Evolutionary conservation across 2,329 filamentous ascomycete genomes (phyloP).

Genomic region (Colletotrichum zoysiae): DNA sequence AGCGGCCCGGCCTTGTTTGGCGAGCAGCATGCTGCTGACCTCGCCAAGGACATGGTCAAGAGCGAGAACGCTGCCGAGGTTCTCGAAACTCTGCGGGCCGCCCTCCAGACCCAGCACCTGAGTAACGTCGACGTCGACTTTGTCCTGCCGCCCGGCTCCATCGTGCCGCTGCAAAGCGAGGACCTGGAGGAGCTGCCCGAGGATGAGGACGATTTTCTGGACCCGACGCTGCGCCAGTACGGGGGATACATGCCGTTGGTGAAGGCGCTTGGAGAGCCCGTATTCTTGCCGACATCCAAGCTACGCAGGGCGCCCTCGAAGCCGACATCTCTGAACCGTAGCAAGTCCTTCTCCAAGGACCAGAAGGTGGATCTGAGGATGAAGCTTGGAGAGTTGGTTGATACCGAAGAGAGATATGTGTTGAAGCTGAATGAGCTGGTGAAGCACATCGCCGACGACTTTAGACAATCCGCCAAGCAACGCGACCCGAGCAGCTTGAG

Average conservation of each 20-base stretch:
- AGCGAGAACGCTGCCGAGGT: constrained; percentile 83
- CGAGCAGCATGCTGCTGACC: constrained; percentile 91
- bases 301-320: constrained; percentile 89
- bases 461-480: constrained; percentile 76
- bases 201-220: constrained; percentile 74
- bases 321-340: constrained; percentile 82
- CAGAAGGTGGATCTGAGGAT: constrained; percentile 88
- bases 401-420: constrained; percentile 96
- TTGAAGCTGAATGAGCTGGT: constrained; percentile 88
- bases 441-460: constrained; percentile 82
- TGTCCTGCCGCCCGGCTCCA: constrained; percentile 82
- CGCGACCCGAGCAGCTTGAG: constrained; percentile 73
- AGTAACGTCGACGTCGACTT: constrained; percentile 91
- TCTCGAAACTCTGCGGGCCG: constrained; percentile 78
- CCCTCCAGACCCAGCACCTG: constrained; percentile 84
- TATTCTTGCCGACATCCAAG: constrained; percentile 88
- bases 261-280: constrained; percentile 82
- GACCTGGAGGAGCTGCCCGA: constrained; percentile 71
- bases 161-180: constrained; percentile 72
- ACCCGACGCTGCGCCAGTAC: constrained; percentile 77
- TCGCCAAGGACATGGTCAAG: constrained; percentile 86
- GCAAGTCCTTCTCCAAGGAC: constrained; percentile 80
- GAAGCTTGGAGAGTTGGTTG: constrained; percentile 90
- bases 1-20: constrained; percentile 81
- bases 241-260: constrained; percentile 82